Evolutionary conservation across 805 yeast genomes (phyloP).

Genomic region (Myxozyma geophila): DNA sequence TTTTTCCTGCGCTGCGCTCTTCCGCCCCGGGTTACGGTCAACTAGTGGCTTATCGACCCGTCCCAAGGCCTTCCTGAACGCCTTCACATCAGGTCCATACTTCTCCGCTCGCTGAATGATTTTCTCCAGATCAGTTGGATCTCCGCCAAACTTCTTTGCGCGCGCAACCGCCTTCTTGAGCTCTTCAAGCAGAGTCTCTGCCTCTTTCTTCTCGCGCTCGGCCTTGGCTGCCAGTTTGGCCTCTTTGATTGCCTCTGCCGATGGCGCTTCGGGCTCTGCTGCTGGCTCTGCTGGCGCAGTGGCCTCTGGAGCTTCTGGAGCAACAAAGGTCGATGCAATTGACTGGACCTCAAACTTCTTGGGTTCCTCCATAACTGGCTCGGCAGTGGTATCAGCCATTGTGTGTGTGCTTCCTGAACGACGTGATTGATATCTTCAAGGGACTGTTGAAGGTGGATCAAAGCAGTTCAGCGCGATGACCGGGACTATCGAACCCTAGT

Average conservation of each 20-base stretch:
- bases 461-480: not conserved
- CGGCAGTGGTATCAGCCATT: slow-evolving; percentile 2
- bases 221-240: not conserved
- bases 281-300: slow-evolving; percentile 7
- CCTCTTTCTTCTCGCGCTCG: not conserved
- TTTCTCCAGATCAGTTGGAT: slow-evolving; percentile 31
- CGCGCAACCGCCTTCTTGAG: slow-evolving; percentile 18
- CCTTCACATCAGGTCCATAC: slow-evolving; percentile 19
- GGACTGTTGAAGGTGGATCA: not conserved
- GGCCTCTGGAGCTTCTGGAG: not conserved
- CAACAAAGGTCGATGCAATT: slow-evolving; percentile 17
- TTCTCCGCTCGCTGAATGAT: slow-evolving; percentile 27
- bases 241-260: slow-evolving; percentile 3
- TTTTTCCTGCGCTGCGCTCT: not conserved
- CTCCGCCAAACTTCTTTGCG: slow-evolving; percentile 30
- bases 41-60: slow-evolving; percentile 13
- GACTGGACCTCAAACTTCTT: slow-evolving; percentile 13
- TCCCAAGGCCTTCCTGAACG: not conserved
- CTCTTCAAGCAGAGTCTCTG: slow-evolving; percentile 14
- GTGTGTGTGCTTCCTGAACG: not conserved
- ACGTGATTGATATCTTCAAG: too few relatives aligned
- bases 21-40: slow-evolving; percentile 2
- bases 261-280: not conserved
- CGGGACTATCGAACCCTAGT: not conserved
- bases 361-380: not conserved